A percentile compares a stretch with the other conserved stretches of the same genome.
Evolutionary conservation across 345 rosid genomes (phyloP).

Genomic region (Cardamine chenopodiifolia): DNA sequence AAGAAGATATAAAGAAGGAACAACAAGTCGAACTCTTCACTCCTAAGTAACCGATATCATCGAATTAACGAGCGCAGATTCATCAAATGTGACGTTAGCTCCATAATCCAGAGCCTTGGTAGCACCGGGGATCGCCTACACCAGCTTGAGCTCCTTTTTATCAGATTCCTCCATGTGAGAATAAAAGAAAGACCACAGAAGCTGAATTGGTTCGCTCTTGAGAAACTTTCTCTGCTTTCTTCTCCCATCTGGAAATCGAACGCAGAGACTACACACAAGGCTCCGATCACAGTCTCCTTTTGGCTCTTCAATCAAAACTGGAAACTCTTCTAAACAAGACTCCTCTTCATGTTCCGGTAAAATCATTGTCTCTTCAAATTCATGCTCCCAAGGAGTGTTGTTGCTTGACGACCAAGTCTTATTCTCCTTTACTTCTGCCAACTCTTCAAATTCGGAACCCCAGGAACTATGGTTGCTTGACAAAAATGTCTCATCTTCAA

Average conservation of each 20-base stretch:
- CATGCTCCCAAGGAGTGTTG: not conserved
- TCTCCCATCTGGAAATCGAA: slow-evolving; percentile 81
- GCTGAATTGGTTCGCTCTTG: slow-evolving; percentile 65
- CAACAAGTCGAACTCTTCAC: slow-evolving; percentile 38
- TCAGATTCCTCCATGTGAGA: slow-evolving; percentile 56
- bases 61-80: slow-evolving; percentile 75
- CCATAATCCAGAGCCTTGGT: slow-evolving; percentile 58
- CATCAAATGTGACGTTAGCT: slow-evolving; percentile 55
- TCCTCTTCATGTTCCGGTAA: slow-evolving; percentile 41
- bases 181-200: slow-evolving; percentile 74
- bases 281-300: slow-evolving; percentile 53
- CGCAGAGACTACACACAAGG: slow-evolving; percentile 69
- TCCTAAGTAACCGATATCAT: slow-evolving; percentile 78
- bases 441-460: not conserved
- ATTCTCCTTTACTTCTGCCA: not conserved
- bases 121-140: slow-evolving; percentile 73
- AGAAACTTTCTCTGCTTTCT: slow-evolving; percentile 75
- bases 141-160: slow-evolving; percentile 58
- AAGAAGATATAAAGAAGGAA: not conserved
- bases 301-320: slow-evolving; percentile 71
- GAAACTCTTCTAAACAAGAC: slow-evolving; percentile 49
- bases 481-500: not conserved
- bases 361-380: not conserved
- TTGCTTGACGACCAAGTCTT: not conserved
- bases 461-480: too few relatives aligned